Conservation (phyloP, 768 basidiomycete genomes). For the Leccinum subgranulosum region DNA sequence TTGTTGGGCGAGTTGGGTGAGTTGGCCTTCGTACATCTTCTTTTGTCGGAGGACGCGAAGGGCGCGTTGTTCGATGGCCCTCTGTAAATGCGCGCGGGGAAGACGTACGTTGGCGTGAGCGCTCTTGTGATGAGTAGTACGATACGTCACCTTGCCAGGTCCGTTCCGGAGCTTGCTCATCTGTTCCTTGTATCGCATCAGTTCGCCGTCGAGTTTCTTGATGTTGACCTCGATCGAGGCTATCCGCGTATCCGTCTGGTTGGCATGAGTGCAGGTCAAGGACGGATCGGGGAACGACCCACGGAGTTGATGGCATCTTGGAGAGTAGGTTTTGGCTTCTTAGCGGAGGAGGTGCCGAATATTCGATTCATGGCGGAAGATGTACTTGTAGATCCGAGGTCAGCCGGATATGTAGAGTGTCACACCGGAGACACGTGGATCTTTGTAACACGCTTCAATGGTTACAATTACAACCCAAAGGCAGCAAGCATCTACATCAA, state of each 20-base stretch:
- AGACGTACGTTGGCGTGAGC: background rate
- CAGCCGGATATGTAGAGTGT: background rate
- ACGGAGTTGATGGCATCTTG: conserved; percentile 93
- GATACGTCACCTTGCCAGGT: conserved; percentile 77
- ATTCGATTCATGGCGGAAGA: conserved; percentile 71
- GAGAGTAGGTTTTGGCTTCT: conserved; percentile 82
- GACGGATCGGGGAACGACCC: conserved; percentile 25
- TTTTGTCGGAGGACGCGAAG: conserved; percentile 92
- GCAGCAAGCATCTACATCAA: background rate
- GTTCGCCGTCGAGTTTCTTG: conserved; percentile 92
- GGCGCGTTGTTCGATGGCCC: conserved; percentile 92
- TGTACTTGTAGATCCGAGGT: background rate
- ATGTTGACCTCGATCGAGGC: conserved; percentile 94
- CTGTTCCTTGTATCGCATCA: conserved; percentile 90
- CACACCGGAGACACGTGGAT: background rate
- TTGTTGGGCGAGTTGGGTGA: conserved; percentile 89
- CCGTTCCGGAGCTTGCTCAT: conserved; percentile 92
- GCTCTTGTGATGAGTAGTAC: background rate
- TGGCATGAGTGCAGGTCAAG: background rate
- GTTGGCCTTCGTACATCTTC: conserved; percentile 91
- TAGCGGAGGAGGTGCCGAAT: conserved; percentile 69
- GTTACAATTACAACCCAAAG: background rate
- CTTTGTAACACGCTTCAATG: background rate
- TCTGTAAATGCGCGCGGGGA: conserved; percentile 39
- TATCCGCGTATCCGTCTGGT: conserved; percentile 82